Base-by-base conservation (phyloP, 1,284 basidiomycete genomes). In the Cutaneotrichosporon mucoides region DNA sequence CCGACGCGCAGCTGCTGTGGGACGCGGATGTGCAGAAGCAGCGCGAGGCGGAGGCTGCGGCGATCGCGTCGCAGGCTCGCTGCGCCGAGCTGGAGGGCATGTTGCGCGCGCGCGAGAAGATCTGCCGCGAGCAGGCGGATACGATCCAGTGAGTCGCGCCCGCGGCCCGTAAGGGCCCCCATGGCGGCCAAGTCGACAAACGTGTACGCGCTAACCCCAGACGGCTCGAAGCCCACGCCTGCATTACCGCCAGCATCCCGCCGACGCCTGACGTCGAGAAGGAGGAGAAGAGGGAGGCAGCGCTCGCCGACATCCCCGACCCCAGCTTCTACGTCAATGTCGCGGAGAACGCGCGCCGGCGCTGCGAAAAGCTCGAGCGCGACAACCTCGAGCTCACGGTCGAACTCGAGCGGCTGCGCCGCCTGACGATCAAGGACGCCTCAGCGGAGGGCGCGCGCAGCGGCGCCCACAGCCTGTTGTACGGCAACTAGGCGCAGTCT, bases 1-100 rank as follows among this genome's bases (percentile, higher is more conserved):
- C 65, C 3, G 68, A 72, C 33, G 58, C 64, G 34, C 73, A 75
- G 55, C 55, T 66, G 4, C 55, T 76, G 33, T 76, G 74, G 74
- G 70, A 72, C 56, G 37, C 58, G 12, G 73, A 76, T 42, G 59
- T 73, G 6, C 52, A 63, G 40, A 54, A 60, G 15, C 60, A 63
- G 48, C 67, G 71, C 40, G 64, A 68, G 10, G 71, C 72, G 1
- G 52, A 67, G 33, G 56, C 47, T 3, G 58, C 68, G 15, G 64
- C 58, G 6, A 59, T 68, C 41, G 42, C 52, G 0, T 60, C 62
- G 46, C 55, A 56, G 35, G 63, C 49, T 0, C 57, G 64, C 43
- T 66, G 61, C 40, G 64, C 66, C 53, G 66, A 73, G 64, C 66
- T 69, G 13, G 56, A 66, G 52, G 46, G 40, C 13, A 59, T 68